These are phyloP conservation scores for Globisporangium takayamanum DNA, from an alignment of 352 stramenopile genomes.

Conservation along the genomic window DNA sequence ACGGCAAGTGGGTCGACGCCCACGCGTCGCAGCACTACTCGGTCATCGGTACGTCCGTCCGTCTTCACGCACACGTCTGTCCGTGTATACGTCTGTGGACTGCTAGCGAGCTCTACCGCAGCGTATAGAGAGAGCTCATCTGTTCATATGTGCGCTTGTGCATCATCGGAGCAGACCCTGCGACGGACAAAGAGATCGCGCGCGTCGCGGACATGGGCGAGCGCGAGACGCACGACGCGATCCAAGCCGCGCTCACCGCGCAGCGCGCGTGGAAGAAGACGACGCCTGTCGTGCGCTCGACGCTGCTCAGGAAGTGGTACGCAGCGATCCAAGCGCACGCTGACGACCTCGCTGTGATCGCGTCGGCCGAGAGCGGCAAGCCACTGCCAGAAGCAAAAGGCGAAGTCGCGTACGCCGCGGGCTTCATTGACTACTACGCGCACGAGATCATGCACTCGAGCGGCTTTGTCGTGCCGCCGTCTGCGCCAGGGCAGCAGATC, in stretches of 20 bases:
- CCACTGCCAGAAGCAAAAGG: slow-evolving; percentile 90
- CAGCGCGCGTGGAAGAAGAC: slow-evolving; percentile 72
- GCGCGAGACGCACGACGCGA: slow-evolving; percentile 64
- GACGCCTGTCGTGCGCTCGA: slow-evolving; percentile 52
- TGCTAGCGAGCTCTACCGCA: no score
- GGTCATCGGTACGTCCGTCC: slow-evolving; percentile 38
- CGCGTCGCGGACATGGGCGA: slow-evolving; percentile 64
- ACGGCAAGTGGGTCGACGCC: slow-evolving; percentile 69
- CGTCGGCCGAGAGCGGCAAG: slow-evolving; percentile 97
- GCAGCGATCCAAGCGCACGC: slow-evolving; percentile 59
- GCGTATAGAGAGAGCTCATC: no score
- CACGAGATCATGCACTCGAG: slow-evolving; percentile 90
- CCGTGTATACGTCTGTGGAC: not conserved
- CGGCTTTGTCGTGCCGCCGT: slow-evolving; percentile 75
- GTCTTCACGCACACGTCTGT: not conserved
- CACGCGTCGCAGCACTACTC: slow-evolving; percentile 49
- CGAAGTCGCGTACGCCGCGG: slow-evolving; percentile 92
- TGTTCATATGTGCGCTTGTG: not conserved
- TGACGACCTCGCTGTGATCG: slow-evolving; percentile 88
- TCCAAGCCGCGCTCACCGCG: slow-evolving; percentile 54
- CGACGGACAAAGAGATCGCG: slow-evolving; percentile 67
- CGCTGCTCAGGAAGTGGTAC: slow-evolving; percentile 79
- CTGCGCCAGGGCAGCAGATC: slow-evolving; percentile 47
- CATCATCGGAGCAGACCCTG: slow-evolving; percentile 37
- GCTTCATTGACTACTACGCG: slow-evolving; percentile 96